phyloP scores from a whole-genome alignment of 2,329 filamentous ascomycete species.

The Alternaria angustiovoidea region DNA sequence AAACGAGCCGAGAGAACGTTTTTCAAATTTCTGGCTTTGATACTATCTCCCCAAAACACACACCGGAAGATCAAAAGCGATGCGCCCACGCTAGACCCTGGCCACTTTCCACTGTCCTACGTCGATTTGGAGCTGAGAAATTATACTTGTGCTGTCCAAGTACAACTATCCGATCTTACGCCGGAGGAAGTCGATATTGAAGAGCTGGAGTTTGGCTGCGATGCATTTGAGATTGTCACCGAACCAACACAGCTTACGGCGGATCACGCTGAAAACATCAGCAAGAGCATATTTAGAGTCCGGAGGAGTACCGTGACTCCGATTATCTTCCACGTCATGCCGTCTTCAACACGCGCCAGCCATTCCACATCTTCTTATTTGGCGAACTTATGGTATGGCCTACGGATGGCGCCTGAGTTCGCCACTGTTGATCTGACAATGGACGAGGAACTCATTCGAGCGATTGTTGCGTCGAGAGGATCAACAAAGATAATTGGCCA shows the following conservation, averaged over 20 bases:
- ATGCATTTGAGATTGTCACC: constrained; percentile 70
- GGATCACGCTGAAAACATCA: constrained; percentile 57
- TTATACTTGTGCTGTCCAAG: constrained; percentile 72
- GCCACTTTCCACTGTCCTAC: constrained; percentile 67
- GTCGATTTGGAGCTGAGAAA: constrained; percentile 66
- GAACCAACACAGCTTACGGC: constrained; percentile 44
- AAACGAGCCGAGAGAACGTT: constrained; percentile 75
- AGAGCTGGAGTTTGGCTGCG: constrained; percentile 69
- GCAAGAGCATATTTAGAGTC: constrained; percentile 65
- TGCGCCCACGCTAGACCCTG: constrained; percentile 65
- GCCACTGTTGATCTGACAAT: constrained; percentile 67
- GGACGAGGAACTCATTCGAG: constrained; percentile 60
- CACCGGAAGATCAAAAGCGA: constrained; percentile 21
- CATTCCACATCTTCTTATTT: constrained; percentile 56
- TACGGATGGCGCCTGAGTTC: constrained; percentile 71
- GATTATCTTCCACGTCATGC: constrained; percentile 52
- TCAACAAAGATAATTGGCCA: constrained; percentile 69
- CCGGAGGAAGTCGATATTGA: constrained; percentile 67
- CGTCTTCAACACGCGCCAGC: constrained; percentile 31
- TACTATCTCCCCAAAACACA: constrained; percentile 61
- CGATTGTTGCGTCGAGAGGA: constrained; percentile 61
- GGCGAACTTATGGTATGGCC: constrained; percentile 65
- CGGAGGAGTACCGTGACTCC: constrained; percentile 67
- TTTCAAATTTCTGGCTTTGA: constrained; percentile 70
- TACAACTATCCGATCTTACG: constrained; percentile 67